Percentiles rank a stretch among this genome's conserved stretches.
These are phyloP conservation scores for Boletus holoroseus DNA, from an alignment of 1,284 basidiomycete species.

Conservation along the genomic window DNA sequence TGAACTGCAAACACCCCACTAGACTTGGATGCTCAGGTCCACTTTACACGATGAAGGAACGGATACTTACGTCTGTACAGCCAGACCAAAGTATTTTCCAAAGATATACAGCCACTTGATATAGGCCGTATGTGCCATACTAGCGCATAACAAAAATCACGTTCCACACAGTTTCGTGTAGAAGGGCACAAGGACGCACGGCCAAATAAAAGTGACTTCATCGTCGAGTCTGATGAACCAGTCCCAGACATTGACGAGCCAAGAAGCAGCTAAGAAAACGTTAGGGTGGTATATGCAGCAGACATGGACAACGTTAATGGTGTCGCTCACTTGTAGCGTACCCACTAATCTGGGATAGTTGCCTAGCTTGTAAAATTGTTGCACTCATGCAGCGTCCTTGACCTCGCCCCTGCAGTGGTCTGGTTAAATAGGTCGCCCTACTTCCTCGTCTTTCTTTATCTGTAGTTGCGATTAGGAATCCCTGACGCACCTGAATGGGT, in stretches of 20 bases:
- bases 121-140: conserved; percentile 12
- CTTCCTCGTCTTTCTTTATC: background rate
- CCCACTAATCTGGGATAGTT: conserved; percentile 5
- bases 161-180: background rate
- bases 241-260: conserved; percentile 15
- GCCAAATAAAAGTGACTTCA: conserved; percentile 17
- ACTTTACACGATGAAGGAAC: background rate
- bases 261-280: conserved; percentile 9
- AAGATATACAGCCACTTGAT: conserved; percentile 27
- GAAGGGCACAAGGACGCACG: conserved; percentile 8
- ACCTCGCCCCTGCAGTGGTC: background rate
- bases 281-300: background rate
- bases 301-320: no score
- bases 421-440: background rate
- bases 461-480: background rate
- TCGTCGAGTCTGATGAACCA: conserved; percentile 11
- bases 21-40: background rate
- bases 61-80: conserved; percentile 15
- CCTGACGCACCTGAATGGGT: background rate
- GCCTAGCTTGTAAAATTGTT: no score
- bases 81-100: conserved; percentile 16
- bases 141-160: background rate
- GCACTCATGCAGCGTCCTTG: conserved; percentile 8
- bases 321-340: conserved; percentile 12
- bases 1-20: conserved; percentile 14